Conservation (phyloP, 23 red algal genomes). For the Gracilariopsis chorda region DNA sequence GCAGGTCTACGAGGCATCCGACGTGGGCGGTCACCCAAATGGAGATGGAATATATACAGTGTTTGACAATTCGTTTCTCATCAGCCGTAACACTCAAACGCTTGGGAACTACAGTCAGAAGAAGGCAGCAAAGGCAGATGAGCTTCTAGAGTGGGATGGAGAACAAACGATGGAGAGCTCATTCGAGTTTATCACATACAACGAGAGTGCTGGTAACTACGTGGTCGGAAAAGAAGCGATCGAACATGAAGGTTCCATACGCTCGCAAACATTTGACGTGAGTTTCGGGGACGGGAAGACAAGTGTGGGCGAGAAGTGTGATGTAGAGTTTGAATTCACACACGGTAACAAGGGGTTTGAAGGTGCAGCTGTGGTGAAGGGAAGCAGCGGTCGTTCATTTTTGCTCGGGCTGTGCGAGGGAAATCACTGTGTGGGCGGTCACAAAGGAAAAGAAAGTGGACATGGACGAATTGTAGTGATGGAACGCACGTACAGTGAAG, state of each 20-base stretch:
- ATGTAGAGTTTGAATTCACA: constrained; percentile 27
- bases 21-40: neutral
- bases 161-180: neutral
- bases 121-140: neutral
- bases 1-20: constrained; percentile 40
- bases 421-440: constrained; percentile 42
- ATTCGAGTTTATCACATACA: constrained; percentile 58
- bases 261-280: constrained; percentile 39
- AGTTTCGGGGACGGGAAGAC: neutral
- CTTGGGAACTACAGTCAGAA: neutral
- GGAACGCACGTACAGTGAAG: neutral
- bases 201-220: constrained; percentile 10
- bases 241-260: constrained; percentile 17
- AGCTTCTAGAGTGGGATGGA: neutral
- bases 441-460: constrained; percentile 21
- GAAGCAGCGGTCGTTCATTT: neutral
- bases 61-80: constrained; percentile 37
- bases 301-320: constrained; percentile 17
- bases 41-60: neutral
- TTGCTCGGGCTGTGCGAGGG: constrained; percentile 56
- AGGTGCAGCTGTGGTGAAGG: constrained; percentile 35
- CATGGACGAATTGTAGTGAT: constrained; percentile 52
- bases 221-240: constrained; percentile 18
- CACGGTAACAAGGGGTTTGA: constrained; percentile 64
- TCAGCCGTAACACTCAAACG: neutral